Evolutionary conservation across 768 basidiomycete genomes (phyloP).

Genomic region (Xerocomellus intermedius): DNA sequence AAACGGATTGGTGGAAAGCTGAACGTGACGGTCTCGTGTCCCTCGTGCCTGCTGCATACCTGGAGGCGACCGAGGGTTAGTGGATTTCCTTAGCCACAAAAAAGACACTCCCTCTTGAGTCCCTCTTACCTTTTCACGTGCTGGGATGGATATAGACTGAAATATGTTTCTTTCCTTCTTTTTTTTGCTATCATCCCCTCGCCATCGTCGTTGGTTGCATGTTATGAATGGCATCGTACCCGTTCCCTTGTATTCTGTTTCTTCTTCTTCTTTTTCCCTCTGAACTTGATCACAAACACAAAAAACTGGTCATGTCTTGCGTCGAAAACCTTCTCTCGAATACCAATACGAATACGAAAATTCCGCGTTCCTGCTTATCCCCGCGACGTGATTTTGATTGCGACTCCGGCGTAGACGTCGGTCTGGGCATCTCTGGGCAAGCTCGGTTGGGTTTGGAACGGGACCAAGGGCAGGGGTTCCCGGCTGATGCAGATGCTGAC

Average conservation of each 20-base stretch:
- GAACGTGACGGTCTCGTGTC: conserved; percentile 84
- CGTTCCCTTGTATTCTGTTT: background rate
- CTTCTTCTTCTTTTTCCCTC: background rate
- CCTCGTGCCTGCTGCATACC: conserved; percentile 89
- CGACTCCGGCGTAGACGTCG: conserved; percentile 6
- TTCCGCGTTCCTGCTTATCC: conserved; percentile 4
- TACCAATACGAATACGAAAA: conserved; percentile 17
- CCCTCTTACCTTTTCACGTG: conserved; percentile 47
- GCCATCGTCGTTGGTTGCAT: conserved; percentile 11
- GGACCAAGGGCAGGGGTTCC: background rate
- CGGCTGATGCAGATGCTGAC: background rate
- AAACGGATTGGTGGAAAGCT: conserved; percentile 95
- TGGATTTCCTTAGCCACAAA: conserved; percentile 39
- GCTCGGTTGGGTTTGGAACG: background rate
- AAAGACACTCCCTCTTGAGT: conserved; percentile 48
- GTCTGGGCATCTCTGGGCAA: background rate
- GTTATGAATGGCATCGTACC: conserved; percentile 11
- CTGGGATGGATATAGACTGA: conserved; percentile 70
- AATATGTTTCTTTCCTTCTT: conserved; percentile 54
- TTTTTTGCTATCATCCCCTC: conserved; percentile 39
- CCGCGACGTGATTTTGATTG: conserved; percentile 10
- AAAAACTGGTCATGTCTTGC: conserved; percentile 10
- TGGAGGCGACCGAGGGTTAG: conserved; percentile 91
- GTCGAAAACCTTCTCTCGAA: background rate
- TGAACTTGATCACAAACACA: conserved; percentile 7